Conservation (phyloP, 2,329 filamentous ascomycete genomes). For the Aspergillus niger region DNA sequence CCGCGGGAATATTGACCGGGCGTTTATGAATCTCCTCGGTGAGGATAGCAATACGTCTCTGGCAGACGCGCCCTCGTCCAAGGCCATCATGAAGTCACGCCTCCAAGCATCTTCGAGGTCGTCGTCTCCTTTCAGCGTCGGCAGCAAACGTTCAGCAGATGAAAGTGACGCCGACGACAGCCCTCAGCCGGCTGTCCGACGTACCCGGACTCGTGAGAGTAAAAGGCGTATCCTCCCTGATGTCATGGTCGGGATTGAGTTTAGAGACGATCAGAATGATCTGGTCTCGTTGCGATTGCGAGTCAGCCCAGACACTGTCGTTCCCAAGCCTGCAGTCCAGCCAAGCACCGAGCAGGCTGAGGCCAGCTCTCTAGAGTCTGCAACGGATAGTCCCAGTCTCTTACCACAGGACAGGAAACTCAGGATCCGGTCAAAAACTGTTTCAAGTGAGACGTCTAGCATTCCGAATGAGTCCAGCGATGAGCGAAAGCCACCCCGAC, state of each 20-base stretch:
- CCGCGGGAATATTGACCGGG: conserved; percentile 56
- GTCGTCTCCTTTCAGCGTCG: conserved; percentile 45
- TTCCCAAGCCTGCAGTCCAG: conserved; percentile 14
- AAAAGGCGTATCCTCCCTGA: conserved; percentile 40
- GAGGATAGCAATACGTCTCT: conserved; percentile 36
- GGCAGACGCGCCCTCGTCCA: conserved; percentile 25
- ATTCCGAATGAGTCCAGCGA: conserved; percentile 17
- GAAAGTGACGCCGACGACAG: conserved; percentile 43
- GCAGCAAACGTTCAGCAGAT: conserved; percentile 46
- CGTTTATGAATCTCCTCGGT: conserved; percentile 56
- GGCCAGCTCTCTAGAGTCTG: conserved; percentile 13
- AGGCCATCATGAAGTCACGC: conserved; percentile 33
- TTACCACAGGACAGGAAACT: conserved; percentile 15
- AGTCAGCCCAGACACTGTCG: conserved; percentile 30
- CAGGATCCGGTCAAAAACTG: conserved; percentile 10
- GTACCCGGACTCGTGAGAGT: conserved; percentile 29
- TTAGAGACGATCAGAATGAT: conserved; percentile 42
- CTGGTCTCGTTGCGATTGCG: conserved; percentile 40
- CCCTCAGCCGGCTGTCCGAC: conserved; percentile 31
- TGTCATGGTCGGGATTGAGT: conserved; percentile 43
- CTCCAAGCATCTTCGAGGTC: conserved; percentile 42
- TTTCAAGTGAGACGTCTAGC: conserved; percentile 15
- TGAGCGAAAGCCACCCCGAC: conserved; percentile 22
- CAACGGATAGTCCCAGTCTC: conserved; percentile 1
- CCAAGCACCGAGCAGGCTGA: conserved; percentile 6